Percentiles rank a stretch among this genome's conserved stretches.
Evolutionary conservation across 2,329 filamentous ascomycete genomes (phyloP).

Genomic region (Colletotrichum lini): DNA sequence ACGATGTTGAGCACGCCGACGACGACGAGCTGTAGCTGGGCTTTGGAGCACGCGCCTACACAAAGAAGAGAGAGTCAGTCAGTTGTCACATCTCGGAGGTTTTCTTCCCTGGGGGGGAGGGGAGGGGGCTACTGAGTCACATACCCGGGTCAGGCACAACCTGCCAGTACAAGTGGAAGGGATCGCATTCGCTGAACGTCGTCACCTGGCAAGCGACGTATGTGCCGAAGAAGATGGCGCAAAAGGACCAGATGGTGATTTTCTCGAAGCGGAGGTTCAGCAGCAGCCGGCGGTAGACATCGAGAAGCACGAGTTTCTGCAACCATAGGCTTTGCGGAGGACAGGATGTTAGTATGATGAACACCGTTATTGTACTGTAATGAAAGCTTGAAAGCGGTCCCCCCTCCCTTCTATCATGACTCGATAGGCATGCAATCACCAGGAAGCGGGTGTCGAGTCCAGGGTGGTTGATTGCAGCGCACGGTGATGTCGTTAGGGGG

Average conservation of each 20-base stretch:
- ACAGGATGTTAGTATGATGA: constrained; percentile 12
- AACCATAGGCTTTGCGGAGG: constrained; percentile 46
- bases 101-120: no score
- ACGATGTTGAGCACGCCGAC: constrained; percentile 53
- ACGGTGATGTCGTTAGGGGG: neutral
- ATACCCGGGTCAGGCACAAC: constrained; percentile 59
- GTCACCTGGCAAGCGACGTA: constrained; percentile 51
- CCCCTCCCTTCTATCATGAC: neutral
- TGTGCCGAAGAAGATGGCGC: constrained; percentile 48
- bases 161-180: constrained; percentile 70
- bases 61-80: neutral
- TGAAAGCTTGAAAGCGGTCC: neutral
- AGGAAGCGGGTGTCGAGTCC: constrained; percentile 11
- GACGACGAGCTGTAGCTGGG: constrained; percentile 51
- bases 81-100: neutral
- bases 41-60: constrained; percentile 48
- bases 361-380: neutral
- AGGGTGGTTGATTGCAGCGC: constrained; percentile 11
- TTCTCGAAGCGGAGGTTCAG: constrained; percentile 46
- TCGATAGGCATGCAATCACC: constrained; percentile 9
- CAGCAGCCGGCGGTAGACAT: constrained; percentile 47
- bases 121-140: constrained; percentile 12
- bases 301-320: constrained; percentile 49
- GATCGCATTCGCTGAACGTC: constrained; percentile 56
- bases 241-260: constrained; percentile 46